These are phyloP conservation scores for Phytopythium oedochilum DNA, from an alignment of 352 stramenopile species.

Conservation along the genomic window DNA sequence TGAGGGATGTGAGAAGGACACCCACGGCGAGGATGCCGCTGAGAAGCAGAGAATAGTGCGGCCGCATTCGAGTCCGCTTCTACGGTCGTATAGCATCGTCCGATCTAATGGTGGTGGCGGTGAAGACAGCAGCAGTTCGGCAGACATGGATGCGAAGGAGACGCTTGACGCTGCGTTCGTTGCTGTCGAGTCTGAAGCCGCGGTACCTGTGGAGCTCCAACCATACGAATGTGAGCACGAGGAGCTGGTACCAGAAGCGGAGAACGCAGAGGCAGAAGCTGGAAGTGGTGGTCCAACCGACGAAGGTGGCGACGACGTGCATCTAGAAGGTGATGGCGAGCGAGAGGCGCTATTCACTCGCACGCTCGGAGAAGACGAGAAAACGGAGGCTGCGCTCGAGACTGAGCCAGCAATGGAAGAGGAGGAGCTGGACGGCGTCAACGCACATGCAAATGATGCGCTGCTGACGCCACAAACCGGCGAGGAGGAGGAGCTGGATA, in stretches of 20 bases:
- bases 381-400: not conserved
- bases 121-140: not conserved
- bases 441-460: not conserved
- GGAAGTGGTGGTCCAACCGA: not conserved
- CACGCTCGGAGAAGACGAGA: not conserved
- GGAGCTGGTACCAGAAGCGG: not conserved
- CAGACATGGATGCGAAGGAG: too few species aligned
- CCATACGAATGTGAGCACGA: not conserved
- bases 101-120: not conserved
- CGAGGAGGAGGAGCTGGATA: constrained; percentile 27
- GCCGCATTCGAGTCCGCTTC: not conserved
- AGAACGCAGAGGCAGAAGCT: not conserved
- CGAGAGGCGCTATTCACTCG: not conserved
- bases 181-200: too few species aligned
- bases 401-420: not conserved
- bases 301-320: not conserved
- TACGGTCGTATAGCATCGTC: not conserved
- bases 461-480: not conserved
- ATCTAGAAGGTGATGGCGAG: not conserved
- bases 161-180: too few species aligned
- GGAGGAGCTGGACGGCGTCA: not conserved
- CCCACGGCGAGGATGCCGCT: not conserved
- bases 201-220: too few species aligned
- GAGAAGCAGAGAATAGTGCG: not conserved
- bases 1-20: not conserved